Evolutionary conservation across 225 moss, liverwort and hornwort species (phyloP), one percentile per base, ranked within the genome.

Genomic region (Climacium dendroides): DNA sequence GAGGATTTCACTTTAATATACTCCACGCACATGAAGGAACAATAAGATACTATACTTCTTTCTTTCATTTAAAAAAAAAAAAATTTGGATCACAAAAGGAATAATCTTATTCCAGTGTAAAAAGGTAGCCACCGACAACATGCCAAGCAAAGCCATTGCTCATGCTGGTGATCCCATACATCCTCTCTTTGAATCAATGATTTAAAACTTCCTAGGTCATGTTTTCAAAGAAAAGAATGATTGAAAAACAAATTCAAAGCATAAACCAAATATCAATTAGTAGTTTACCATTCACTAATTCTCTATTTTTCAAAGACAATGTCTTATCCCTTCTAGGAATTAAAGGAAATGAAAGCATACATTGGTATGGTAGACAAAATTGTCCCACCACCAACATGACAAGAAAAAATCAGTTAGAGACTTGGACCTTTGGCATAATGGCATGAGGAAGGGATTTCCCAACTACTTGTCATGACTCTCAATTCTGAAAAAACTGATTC

Each of bases 241-340:
- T 30, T 73, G 11, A 19, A 29, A 47, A 43, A 19, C 0, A 73
- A 28, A 47, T 73, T 18, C 73, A 47, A 47, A 45, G 11, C 11
- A 47, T 29, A 45, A 43, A 9, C 9, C 25, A 43, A 41, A 25
- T 25, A 15, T 5, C 7, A 41, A 25, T 66, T 25, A 25, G 13
- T 39, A 41, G 15, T 70, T 41, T 8, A 25, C 1, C 15, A n/a
- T 67, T 67, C 12, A 26, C 10, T 71, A 25, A 7, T 41, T 25
- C 2, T 26, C 3, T 9, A 9, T 26, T 41, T 43, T 32, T 26
- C 3, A 41, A 0, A 70, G 5, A 25, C 0, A 25, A 1, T 28
- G 9, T 3, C 9, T 1, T 43, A 66, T 11, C 1, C 4, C 2
- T 66, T 11, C 4, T 35, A 85, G 34, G 37, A 63, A 25, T 72